Conservation (phyloP, 2,329 filamentous ascomycete genomes). For the Aspergillus sp. region DNA sequence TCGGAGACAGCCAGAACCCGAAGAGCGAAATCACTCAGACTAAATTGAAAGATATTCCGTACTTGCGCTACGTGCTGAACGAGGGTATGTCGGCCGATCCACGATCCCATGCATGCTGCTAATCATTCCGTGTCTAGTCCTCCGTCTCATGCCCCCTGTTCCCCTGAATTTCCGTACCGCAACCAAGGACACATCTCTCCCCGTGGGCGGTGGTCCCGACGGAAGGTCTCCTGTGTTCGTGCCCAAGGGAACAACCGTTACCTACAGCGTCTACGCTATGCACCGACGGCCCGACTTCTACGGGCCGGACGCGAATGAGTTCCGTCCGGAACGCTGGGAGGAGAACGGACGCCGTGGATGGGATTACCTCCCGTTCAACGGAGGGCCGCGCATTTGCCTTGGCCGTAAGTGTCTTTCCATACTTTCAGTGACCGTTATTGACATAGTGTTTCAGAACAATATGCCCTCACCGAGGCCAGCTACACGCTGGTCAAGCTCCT, state of each 20-base stretch:
- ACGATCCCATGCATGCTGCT: background rate
- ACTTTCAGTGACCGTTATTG: no score
- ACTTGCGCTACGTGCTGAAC: constrained; percentile 40
- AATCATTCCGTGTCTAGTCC: constrained; percentile 22
- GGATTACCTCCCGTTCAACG: constrained; percentile 41
- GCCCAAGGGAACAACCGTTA: constrained; percentile 63
- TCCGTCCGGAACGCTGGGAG: constrained; percentile 53
- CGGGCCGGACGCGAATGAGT: constrained; percentile 45
- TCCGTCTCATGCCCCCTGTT: constrained; percentile 47
- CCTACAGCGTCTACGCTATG: constrained; percentile 70
- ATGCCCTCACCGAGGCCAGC: constrained; percentile 42
- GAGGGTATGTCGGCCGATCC: constrained; percentile 33
- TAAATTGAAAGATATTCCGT: constrained; percentile 40
- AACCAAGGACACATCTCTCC: constrained; percentile 42
- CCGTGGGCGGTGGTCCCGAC: constrained; percentile 61
- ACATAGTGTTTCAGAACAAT: constrained; percentile 35
- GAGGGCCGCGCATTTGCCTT: constrained; percentile 40
- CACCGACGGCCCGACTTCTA: constrained; percentile 61
- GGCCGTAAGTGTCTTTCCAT: constrained; percentile 30
- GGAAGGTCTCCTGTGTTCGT: constrained; percentile 60
- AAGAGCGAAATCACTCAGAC: constrained; percentile 43
- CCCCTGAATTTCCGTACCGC: constrained; percentile 47
- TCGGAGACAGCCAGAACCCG: constrained; percentile 41
- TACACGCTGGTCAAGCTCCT: constrained; percentile 39
- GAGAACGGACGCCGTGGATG: constrained; percentile 33